These are phyloP conservation scores for Coleophoma eucalyptorum DNA, from an alignment of 2,329 filamentous ascomycete species.

Conservation along the genomic window DNA sequence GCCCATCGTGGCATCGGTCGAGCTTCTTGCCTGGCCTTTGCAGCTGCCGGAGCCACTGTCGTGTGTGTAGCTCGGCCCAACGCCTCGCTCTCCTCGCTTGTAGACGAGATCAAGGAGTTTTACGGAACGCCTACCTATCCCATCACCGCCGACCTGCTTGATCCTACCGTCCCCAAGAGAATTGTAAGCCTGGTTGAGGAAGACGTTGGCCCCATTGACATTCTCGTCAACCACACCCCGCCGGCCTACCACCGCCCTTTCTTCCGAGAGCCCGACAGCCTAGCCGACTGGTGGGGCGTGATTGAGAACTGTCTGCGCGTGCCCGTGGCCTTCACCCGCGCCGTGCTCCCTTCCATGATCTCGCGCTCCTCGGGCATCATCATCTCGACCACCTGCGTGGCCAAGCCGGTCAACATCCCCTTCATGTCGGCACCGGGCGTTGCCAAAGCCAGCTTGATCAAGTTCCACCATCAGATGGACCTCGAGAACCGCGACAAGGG, in stretches of 20 bases:
- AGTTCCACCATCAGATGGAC: slow-evolving; percentile 17
- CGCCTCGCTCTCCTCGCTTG: slow-evolving; percentile 1
- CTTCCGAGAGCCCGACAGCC: neutral
- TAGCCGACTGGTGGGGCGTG: neutral
- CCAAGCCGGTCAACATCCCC: slow-evolving; percentile 6
- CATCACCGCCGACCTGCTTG: neutral
- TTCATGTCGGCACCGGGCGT: slow-evolving; percentile 10
- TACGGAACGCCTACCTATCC: neutral
- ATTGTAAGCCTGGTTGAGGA: neutral
- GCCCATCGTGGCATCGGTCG: slow-evolving; percentile 28
- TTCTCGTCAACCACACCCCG: slow-evolving; percentile 1
- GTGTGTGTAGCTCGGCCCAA: slow-evolving; percentile 5
- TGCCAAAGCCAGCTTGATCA: slow-evolving; percentile 12
- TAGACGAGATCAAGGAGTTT: neutral
- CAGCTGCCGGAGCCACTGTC: slow-evolving; percentile 23
- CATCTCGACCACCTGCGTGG: slow-evolving; percentile 9
- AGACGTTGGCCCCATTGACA: neutral
- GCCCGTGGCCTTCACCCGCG: slow-evolving; percentile 10
- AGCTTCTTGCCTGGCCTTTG: slow-evolving; percentile 27
- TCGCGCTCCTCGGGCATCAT: slow-evolving; percentile 12
- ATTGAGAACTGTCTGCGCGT: neutral
- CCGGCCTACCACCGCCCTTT: slow-evolving; percentile 1
- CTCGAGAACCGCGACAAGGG: slow-evolving; percentile 15
- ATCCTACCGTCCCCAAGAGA: neutral
- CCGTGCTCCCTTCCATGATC: slow-evolving; percentile 16